phyloP scores from a whole-genome alignment of 1,139 yeast genomes.

The Schwanniomyces etchellsii region DNA sequence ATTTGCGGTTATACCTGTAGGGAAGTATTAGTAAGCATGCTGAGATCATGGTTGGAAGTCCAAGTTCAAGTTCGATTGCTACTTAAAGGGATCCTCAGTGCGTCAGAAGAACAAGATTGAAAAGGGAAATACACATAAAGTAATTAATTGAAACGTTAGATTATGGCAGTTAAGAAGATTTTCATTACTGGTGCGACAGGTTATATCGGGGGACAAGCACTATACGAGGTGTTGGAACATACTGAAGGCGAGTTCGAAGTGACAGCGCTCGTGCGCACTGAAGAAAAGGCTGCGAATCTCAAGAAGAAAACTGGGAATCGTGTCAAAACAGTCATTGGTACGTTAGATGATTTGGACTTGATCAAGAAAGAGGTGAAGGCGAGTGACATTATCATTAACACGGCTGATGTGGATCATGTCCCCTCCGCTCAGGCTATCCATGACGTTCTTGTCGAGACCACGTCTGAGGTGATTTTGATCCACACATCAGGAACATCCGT shows the following conservation, averaged over 20 bases:
- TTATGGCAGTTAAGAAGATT: too few relatives aligned
- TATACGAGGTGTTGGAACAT: constrained; percentile 18
- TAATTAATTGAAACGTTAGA: too few relatives aligned
- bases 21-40: too few relatives aligned
- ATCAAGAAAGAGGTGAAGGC: constrained; percentile 15
- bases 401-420: constrained; percentile 33
- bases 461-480: constrained; percentile 20
- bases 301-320: constrained; percentile 12
- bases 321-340: constrained; percentile 15
- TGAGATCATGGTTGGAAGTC: too few relatives aligned
- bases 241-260: constrained; percentile 11
- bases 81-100: too few relatives aligned
- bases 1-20: too few relatives aligned
- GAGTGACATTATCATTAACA: constrained; percentile 27
- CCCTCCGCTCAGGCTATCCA: constrained; percentile 22
- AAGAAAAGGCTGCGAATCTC: constrained; percentile 18
- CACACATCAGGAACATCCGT: constrained; percentile 39
- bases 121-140: too few relatives aligned
- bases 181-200: constrained; percentile 31
- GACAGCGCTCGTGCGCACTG: constrained; percentile 21
- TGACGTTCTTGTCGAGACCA: constrained; percentile 12
- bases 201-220: constrained; percentile 27
- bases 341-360: constrained; percentile 17
- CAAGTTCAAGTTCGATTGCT: too few relatives aligned
- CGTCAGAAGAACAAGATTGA: too few relatives aligned